Evolutionary conservation across 257 asterid genomes (phyloP).

Genomic region (Fraxinus americana): DNA sequence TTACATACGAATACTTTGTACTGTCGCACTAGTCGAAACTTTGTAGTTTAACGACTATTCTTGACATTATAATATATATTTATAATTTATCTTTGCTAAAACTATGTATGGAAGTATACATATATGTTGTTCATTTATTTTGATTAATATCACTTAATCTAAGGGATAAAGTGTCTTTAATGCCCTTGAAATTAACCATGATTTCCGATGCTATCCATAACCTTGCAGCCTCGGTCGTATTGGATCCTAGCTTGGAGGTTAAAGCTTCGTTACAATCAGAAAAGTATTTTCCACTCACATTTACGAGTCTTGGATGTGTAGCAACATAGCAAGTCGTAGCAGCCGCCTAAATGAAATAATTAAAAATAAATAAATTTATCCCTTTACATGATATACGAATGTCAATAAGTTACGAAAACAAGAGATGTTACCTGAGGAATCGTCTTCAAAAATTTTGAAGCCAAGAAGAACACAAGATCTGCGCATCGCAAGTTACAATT

Average conservation of each 20-base stretch:
- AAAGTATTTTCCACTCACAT: conserved; percentile 79
- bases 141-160: background rate
- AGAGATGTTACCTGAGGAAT: conserved; percentile 70
- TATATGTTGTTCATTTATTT: background rate
- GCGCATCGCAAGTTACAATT: conserved; percentile 14
- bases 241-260: conserved; percentile 71
- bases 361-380: background rate
- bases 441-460: conserved; percentile 83
- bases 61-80: background rate
- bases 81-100: background rate
- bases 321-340: conserved; percentile 94
- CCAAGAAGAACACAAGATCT: conserved; percentile 83
- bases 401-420: too few relatives aligned
- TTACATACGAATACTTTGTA: background rate
- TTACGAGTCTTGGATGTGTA: conserved; percentile 59
- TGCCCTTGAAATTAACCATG: conserved; percentile 45
- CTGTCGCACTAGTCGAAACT: background rate
- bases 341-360: conserved; percentile 57
- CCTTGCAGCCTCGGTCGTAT: conserved; percentile 57
- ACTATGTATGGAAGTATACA: background rate
- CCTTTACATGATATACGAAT: background rate
- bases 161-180: conserved; percentile 18
- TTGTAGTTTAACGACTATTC: background rate
- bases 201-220: conserved; percentile 76
- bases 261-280: conserved; percentile 88